These are phyloP conservation scores for Aspergillus sp. DNA, from an alignment of 2,329 filamentous ascomycete species.

Conservation along the genomic window DNA sequence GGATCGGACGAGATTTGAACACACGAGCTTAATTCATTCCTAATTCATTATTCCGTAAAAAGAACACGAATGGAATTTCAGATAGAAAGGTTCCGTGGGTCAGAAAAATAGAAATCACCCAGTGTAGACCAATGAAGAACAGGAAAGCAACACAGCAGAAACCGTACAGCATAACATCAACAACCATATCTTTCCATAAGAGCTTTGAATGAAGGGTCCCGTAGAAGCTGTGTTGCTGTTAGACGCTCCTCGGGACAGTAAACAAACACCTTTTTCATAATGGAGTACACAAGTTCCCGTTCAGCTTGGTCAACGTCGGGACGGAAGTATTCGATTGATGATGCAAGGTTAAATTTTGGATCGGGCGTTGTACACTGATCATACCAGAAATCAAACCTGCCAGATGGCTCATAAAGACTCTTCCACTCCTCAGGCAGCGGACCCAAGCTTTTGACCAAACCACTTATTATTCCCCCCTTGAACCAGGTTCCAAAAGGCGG, in stretches of 20 bases:
- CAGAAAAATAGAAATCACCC: too few relatives aligned
- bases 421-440: slow-evolving; percentile 17
- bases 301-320: slow-evolving; percentile 15
- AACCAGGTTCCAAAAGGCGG: slow-evolving; percentile 10
- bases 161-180: slow-evolving; percentile 6
- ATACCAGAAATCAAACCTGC: slow-evolving; percentile 20
- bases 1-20: too few relatives aligned
- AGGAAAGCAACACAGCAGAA: too few relatives aligned
- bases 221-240: slow-evolving; percentile 20
- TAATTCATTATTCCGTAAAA: too few relatives aligned
- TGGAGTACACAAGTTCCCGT: slow-evolving; percentile 12
- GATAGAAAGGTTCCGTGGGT: too few relatives aligned
- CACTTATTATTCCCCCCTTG: slow-evolving; percentile 13
- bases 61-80: too few relatives aligned
- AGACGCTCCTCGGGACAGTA: slow-evolving; percentile 17
- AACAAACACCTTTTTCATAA: slow-evolving; percentile 16
- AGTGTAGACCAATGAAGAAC: too few relatives aligned
- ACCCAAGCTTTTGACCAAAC: slow-evolving; percentile 15
- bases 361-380: slow-evolving; percentile 13
- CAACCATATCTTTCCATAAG: slow-evolving; percentile 21
- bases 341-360: slow-evolving; percentile 4
- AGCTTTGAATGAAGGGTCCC: slow-evolving; percentile 20
- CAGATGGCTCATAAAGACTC: slow-evolving; percentile 9
- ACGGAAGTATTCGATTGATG: slow-evolving; percentile 8
- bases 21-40: too few relatives aligned